phyloP scores from a whole-genome alignment of 257 asterid genomes.

The Rehmannia glutinosa region DNA sequence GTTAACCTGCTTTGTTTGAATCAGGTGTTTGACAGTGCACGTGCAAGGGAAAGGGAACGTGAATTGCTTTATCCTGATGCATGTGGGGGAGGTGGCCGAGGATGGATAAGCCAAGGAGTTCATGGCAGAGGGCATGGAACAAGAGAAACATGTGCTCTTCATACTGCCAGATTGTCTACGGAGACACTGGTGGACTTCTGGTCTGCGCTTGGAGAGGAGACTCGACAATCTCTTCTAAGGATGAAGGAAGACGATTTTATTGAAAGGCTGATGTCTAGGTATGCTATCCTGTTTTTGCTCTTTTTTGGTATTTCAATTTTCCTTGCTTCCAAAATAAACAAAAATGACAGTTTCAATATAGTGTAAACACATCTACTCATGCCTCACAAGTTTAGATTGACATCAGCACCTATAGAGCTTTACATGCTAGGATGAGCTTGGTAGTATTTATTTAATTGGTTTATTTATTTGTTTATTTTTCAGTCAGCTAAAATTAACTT shows the following conservation, averaged over 20 bases:
- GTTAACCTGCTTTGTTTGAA: conserved; percentile 22
- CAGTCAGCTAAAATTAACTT: not conserved
- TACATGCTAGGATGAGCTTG: not conserved
- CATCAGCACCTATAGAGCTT: not conserved
- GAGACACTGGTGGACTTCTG: conserved; percentile 97
- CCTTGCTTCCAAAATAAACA: not conserved
- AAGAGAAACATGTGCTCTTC: conserved; percentile 98
- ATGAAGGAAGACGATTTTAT: conserved; percentile 99
- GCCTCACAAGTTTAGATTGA: not conserved
- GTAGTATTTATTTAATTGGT: too few species aligned
- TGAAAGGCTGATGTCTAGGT: conserved; percentile 98
- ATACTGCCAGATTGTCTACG: conserved; percentile 93
- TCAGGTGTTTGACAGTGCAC: conserved; percentile 95
- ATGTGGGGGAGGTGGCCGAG: conserved; percentile 98
- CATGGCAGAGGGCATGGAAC: conserved; percentile 89
- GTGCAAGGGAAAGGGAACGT: conserved; percentile 92
- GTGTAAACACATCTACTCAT: not conserved
- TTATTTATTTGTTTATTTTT: not conserved
- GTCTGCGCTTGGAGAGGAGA: conserved; percentile 99
- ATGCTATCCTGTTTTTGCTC: conserved; percentile 8
- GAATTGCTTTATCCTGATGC: conserved; percentile 98
- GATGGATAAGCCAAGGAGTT: conserved; percentile 97
- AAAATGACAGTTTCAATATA: not conserved
- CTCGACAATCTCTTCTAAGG: conserved; percentile 82
- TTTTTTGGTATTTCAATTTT: not conserved